Percentiles rank a stretch among this genome's conserved stretches.
phyloP scores from a whole-genome alignment of 2,329 filamentous ascomycete genomes.

The Thelonectria olida region DNA sequence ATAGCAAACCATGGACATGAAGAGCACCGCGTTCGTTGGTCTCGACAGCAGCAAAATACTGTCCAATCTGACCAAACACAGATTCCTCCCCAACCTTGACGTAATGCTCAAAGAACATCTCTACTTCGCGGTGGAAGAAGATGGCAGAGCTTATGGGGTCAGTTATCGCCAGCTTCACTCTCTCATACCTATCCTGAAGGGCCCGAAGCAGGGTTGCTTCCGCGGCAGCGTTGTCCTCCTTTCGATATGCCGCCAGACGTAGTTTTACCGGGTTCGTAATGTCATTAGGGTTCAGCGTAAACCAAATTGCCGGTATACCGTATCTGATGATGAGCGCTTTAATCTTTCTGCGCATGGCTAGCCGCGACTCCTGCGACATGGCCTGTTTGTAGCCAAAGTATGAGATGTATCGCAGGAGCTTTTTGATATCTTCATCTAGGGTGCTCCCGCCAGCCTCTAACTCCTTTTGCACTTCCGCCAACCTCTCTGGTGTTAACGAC shows the following conservation, averaged over 20 bases:
- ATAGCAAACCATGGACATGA: conserved; percentile 6
- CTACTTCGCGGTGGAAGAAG: conserved; percentile 7
- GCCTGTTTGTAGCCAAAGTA: conserved; percentile 6
- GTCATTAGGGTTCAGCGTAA: conserved; percentile 23
- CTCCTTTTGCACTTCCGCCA: not conserved
- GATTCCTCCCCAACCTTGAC: not conserved
- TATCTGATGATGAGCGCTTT: conserved; percentile 14
- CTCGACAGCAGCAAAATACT: not conserved
- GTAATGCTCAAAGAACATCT: conserved; percentile 1
- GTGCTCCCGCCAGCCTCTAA: conserved; percentile 3
- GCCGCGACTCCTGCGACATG: conserved; percentile 8
- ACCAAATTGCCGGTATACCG: conserved; percentile 19
- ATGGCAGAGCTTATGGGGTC: conserved; percentile 3
- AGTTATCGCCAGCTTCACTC: conserved; percentile 6
- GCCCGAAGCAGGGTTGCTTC: conserved; percentile 3
- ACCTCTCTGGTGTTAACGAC: not conserved
- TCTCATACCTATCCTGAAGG: conserved; percentile 9
- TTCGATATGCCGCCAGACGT: not conserved
- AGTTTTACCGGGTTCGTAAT: no score
- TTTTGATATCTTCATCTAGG: conserved; percentile 5
- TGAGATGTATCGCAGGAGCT: conserved; percentile 9
- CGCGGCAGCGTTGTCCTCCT: not conserved
- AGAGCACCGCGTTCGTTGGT: not conserved
- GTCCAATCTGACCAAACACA: not conserved
- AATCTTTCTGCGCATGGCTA: conserved; percentile 14